A percentile compares a stretch with the other conserved stretches of the same genome.
Conservation (phyloP, 2,329 filamentous ascomycete species). For the Colletotrichum trifolii region DNA sequence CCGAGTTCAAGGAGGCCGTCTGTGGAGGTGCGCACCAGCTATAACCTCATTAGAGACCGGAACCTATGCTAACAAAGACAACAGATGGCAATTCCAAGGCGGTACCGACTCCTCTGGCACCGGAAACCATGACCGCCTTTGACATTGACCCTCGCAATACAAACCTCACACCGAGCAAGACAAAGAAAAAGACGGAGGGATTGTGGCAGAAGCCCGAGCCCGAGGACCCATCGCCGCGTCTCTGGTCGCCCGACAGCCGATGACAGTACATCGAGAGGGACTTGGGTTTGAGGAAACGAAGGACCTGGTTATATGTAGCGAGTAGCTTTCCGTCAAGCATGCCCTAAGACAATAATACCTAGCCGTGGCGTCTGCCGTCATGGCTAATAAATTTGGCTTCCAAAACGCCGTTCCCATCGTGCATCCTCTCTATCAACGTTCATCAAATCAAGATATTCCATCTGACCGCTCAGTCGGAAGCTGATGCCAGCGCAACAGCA, state of each 20-base stretch:
- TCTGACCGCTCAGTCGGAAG: slow-evolving; percentile 53
- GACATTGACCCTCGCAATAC: not conserved
- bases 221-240: not conserved
- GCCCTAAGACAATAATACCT: not conserved
- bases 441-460: not conserved
- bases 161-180: slow-evolving; percentile 39
- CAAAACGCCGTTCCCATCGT: slow-evolving; percentile 11
- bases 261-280: not conserved
- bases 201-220: slow-evolving; percentile 32
- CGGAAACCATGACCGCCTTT: not conserved
- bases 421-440: not conserved
- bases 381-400: not conserved
- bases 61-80: too few species aligned
- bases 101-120: too few species aligned
- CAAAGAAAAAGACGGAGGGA: slow-evolving; percentile 37
- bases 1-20: slow-evolving; percentile 7
- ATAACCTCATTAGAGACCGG: too few species aligned
- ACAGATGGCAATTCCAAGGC: not conserved
- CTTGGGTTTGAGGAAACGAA: not conserved
- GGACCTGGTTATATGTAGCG: slow-evolving; percentile 4
- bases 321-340: slow-evolving; percentile 18
- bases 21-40: too few species aligned
- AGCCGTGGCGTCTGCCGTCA: not conserved
- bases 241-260: slow-evolving; percentile 4
- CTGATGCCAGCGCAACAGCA: slow-evolving; percentile 65